Percentiles rank a stretch among this genome's conserved stretches.
Conservation (phyloP, 2,329 filamentous ascomycete genomes). For the Shiraia sp. region DNA sequence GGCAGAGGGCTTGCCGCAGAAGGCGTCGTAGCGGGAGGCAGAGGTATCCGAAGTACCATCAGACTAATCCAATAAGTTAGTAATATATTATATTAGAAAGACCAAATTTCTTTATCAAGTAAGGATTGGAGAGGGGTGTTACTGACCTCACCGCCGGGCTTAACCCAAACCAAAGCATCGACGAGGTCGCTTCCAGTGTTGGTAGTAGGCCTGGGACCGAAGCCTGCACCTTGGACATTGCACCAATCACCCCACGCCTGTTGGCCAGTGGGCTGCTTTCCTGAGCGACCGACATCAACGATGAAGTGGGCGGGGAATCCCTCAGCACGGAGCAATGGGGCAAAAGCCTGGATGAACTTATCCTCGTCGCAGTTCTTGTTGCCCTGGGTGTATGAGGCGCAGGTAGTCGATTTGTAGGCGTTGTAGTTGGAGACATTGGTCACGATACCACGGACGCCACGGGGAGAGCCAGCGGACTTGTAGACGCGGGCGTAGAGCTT, state of each 20-base stretch:
- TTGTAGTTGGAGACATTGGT: conserved; percentile 66
- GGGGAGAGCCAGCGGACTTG: conserved; percentile 51
- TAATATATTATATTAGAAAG: not conserved
- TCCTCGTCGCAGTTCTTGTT: conserved; percentile 59
- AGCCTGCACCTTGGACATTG: conserved; percentile 66
- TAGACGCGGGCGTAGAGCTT: conserved; percentile 54
- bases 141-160: conserved; percentile 61
- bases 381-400: conserved; percentile 50
- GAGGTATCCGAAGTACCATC: conserved; percentile 51
- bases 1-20: conserved; percentile 59
- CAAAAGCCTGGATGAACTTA: conserved; percentile 56
- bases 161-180: conserved; percentile 73
- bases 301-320: conserved; percentile 62
- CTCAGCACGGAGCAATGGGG: conserved; percentile 51
- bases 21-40: conserved; percentile 57
- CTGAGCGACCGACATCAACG: conserved; percentile 59
- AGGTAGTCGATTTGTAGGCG: conserved; percentile 52
- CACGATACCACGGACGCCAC: conserved; percentile 56
- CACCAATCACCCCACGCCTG: conserved; percentile 69
- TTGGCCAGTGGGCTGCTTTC: conserved; percentile 62
- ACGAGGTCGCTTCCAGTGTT: conserved; percentile 62
- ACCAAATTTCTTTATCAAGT: no score
- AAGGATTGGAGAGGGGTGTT: not conserved
- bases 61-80: conserved; percentile 17
- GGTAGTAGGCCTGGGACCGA: conserved; percentile 66